Base-by-base conservation (phyloP, 805 yeast species). In the Ogataea nonfermentans region DNA sequence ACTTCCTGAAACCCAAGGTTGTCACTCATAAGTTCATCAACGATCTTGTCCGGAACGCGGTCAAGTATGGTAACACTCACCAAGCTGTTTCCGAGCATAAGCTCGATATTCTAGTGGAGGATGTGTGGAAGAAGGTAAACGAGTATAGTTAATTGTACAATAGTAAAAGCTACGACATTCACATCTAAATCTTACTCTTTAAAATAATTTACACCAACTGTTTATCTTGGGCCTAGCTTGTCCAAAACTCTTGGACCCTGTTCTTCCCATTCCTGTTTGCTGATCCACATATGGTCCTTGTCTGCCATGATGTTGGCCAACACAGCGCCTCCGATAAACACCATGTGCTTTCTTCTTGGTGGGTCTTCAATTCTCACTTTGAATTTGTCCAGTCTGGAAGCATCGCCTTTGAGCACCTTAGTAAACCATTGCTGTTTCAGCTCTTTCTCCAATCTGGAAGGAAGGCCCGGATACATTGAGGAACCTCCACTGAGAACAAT, bases 331-430 rank as follows among this genome's bases (percentile, higher is more conserved):
- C 99, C 99, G 51, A 91, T 81, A 66, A 93, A 93, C 24, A 93
- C 99, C 97, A 93, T 91, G 65, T 93, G 96, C 63, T 90, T 84
- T 73, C 99, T 88, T 72, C 98, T 80, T 52, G 99, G 99, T 29
- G 99, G 98, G 63, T 93, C 98, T 65, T 93, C 98, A 56, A 93
- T 93, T 66, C 91, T 79, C 28, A 93, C 96, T 66, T 93, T 93
- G 68, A 93, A 91, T 66, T 90, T 90, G 46, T 78, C 85, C 51
- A 93, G 73, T 58, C 98, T 76, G 12, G 88, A 59, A 19, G 97
- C 81, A 65, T 93, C 95, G 36, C 89, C 89, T 49, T 83, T 79
- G 45, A 93, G 76, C 13, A 93, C 96, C 57, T 80, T 78, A 2
- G 95, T 81, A 51, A 85, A 81, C 98, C 98, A 93, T 53, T 87